These are phyloP conservation scores for Sclerospora graminicola DNA, from an alignment of 352 stramenopile genomes.

Conservation along the genomic window DNA sequence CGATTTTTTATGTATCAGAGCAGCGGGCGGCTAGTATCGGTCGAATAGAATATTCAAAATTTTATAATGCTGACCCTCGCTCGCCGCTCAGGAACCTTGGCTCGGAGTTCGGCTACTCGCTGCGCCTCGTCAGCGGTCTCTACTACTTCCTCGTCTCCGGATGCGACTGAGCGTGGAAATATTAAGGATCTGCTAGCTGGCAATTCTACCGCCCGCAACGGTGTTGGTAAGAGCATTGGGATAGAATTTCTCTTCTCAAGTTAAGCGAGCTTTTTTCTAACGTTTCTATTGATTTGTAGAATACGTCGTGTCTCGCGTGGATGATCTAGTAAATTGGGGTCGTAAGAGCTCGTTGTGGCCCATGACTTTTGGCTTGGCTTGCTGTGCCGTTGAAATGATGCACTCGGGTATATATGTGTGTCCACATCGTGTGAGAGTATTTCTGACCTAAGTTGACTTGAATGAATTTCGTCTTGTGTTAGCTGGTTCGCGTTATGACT, in stretches of 20 bases:
- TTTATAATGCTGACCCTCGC: constrained; percentile 34
- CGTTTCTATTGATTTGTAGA: too few species aligned
- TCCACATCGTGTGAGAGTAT: constrained; percentile 2
- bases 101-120: constrained; percentile 13
- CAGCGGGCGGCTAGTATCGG: too few species aligned
- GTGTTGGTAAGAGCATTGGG: constrained; percentile 42
- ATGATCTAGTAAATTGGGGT: constrained; percentile 99
- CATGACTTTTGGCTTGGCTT: constrained; percentile 99
- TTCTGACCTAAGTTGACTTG: background rate
- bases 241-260: too few species aligned
- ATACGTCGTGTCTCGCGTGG: constrained; percentile 95
- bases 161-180: constrained; percentile 42
- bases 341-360: constrained; percentile 96
- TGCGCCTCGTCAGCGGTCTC: constrained; percentile 17
- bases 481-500: constrained; percentile 89
- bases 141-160: constrained; percentile 11
- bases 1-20: too few species aligned
- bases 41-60: too few species aligned
- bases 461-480: background rate
- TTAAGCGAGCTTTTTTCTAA: too few species aligned
- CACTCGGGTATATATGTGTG: constrained; percentile 75
- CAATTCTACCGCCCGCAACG: constrained; percentile 63
- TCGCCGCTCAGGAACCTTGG: constrained; percentile 24
- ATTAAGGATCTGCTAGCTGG: constrained; percentile 59
- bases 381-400: constrained; percentile 99